These are phyloP conservation scores for Gossypium mustelinum DNA, from an alignment of 345 rosid genomes.

Conservation along the genomic window DNA sequence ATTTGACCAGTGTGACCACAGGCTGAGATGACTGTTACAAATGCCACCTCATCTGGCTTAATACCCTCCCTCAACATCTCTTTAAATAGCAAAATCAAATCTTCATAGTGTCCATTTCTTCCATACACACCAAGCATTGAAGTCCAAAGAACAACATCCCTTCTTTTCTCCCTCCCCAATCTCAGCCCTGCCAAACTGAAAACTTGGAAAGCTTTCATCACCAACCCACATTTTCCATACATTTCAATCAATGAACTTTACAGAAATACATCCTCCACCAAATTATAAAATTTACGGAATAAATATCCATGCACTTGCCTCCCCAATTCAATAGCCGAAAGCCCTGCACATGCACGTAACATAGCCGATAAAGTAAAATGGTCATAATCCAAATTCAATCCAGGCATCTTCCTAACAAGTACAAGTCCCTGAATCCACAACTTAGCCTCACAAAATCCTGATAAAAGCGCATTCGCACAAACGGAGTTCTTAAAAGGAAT, in stretches of 20 bases:
- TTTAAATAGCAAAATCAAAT: conserved; percentile 37
- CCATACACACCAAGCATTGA: conserved; percentile 51
- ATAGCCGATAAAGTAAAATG: conserved; percentile 39
- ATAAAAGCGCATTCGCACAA: conserved; percentile 53
- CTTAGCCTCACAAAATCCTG: conserved; percentile 37
- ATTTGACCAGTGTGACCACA: conserved; percentile 57
- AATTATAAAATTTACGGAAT: conserved; percentile 25
- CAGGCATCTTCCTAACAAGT: conserved; percentile 42
- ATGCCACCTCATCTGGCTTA: conserved; percentile 47
- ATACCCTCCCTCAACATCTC: conserved; percentile 40
- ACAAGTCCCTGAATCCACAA: conserved; percentile 38
- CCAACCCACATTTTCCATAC: conserved; percentile 56
- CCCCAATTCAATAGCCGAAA: conserved; percentile 40
- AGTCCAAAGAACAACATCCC: conserved; percentile 58
- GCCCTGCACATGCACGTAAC: conserved; percentile 33
- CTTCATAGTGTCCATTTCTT: conserved; percentile 36
- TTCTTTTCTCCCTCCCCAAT: conserved; percentile 18
- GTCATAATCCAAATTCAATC: conserved; percentile 37
- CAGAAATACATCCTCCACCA: conserved; percentile 40
- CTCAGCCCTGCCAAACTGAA: conserved; percentile 32
- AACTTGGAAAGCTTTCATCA: conserved; percentile 38
- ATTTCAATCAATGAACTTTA: conserved; percentile 58
- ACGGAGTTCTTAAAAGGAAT: conserved; percentile 46
- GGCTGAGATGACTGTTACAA: conserved; percentile 52
- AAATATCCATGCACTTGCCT: conserved; percentile 45